A percentile compares a stretch with the other conserved stretches of the same genome.
phyloP scores from a whole-genome alignment of 495 filamentous ascomycete species.

The Penicillium arizonense region DNA sequence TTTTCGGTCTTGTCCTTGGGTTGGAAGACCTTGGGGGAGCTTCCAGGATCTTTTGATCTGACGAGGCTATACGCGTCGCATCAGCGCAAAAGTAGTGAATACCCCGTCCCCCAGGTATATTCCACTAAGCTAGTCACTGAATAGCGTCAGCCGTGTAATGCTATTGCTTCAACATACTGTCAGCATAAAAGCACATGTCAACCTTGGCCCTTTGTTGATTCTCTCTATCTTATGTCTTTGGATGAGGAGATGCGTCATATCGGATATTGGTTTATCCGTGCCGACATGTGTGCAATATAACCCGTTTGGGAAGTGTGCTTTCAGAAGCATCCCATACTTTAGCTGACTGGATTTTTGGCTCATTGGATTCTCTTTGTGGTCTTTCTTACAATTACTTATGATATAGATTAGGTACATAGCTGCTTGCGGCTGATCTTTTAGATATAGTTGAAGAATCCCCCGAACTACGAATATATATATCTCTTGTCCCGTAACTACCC shows the following conservation, averaged over 20 bases:
- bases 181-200: neutral
- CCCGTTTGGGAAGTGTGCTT: slow-evolving; percentile 4
- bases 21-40: slow-evolving; percentile 4
- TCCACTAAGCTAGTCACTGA: neutral
- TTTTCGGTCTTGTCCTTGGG: neutral
- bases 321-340: neutral
- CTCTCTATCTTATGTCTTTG: neutral
- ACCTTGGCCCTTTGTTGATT: neutral
- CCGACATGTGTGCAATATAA: slow-evolving; percentile 8
- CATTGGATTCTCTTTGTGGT: neutral
- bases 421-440: no score
- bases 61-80: slow-evolving; percentile 1
- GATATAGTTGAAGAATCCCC: no score
- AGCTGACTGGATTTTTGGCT: neutral
- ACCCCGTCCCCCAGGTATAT: neutral
- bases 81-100: neutral
- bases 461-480: no score
- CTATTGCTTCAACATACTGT: neutral
- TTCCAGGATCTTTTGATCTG: neutral
- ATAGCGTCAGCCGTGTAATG: no score
- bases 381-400: neutral
- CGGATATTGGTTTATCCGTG: slow-evolving; percentile 5
- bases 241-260: slow-evolving; percentile 8
- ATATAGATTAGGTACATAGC: no score
- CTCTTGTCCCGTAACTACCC: no score